phyloP scores from a whole-genome alignment of 352 stramenopile genomes.

The Globisporangium cystogenes region DNA sequence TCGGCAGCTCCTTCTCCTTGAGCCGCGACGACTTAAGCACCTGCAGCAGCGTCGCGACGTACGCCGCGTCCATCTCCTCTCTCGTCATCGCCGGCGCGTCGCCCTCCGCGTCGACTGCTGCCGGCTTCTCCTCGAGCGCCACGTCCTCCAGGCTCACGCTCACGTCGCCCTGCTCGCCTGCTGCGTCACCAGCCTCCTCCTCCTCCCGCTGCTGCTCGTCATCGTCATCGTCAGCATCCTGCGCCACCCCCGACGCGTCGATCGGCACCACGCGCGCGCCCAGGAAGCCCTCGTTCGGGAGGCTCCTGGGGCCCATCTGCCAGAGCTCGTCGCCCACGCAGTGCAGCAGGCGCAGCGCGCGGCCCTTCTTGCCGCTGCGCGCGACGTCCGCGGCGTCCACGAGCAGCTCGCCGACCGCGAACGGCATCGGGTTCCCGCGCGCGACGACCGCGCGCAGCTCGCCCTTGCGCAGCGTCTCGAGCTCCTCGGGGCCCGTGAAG shows the following conservation, averaged over 20 bases:
- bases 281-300: constrained; percentile 65
- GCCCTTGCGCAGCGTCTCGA: constrained; percentile 51
- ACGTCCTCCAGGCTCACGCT: constrained; percentile 16
- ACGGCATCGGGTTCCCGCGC: constrained; percentile 68
- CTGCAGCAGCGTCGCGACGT: constrained; percentile 58
- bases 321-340: constrained; percentile 71
- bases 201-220: constrained; percentile 7
- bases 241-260: constrained; percentile 3
- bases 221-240: constrained; percentile 7
- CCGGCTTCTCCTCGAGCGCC: constrained; percentile 34
- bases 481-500: constrained; percentile 43
- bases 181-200: constrained; percentile 7
- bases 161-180: constrained; percentile 1
- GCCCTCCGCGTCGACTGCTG: constrained; percentile 5
- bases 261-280: constrained; percentile 31
- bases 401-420: constrained; percentile 74
- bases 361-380: constrained; percentile 55
- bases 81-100: constrained; percentile 27
- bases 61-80: constrained; percentile 72
- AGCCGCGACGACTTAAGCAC: constrained; percentile 41
- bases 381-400: constrained; percentile 57
- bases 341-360: constrained; percentile 63
- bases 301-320: constrained; percentile 58
- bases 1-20: constrained; percentile 74
- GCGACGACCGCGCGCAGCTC: constrained; percentile 64